Conservation (phyloP, 2,329 filamentous ascomycete genomes). For the Elsinoe necatrix region DNA sequence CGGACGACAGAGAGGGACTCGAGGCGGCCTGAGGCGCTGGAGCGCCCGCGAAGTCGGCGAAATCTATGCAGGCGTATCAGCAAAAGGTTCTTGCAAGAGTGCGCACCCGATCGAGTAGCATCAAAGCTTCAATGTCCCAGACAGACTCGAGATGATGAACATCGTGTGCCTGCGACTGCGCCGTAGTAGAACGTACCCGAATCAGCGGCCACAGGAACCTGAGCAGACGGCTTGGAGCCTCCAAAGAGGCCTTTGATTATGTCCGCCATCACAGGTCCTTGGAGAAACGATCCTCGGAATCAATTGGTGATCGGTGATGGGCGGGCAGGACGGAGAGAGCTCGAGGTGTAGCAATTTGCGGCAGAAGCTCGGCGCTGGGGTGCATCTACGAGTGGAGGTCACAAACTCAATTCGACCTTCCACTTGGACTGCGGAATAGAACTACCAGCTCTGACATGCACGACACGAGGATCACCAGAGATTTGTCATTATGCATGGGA, state of each 20-base stretch:
- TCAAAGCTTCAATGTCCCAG: slow-evolving; percentile 13
- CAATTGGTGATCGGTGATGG: neutral
- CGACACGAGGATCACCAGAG: no score
- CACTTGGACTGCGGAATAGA: no score
- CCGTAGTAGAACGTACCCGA: slow-evolving; percentile 47
- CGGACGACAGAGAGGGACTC: slow-evolving; percentile 48
- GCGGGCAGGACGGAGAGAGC: neutral
- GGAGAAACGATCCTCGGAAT: no score
- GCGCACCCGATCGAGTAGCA: slow-evolving; percentile 11
- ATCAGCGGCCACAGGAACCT: slow-evolving; percentile 45
- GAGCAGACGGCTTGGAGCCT: slow-evolving; percentile 52
- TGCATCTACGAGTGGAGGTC: neutral
- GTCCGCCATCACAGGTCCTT: slow-evolving; percentile 34
- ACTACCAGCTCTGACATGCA: no score
- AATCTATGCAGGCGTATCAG: slow-evolving; percentile 51
- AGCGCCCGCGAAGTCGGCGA: slow-evolving; percentile 82
- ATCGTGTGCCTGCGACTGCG: neutral
- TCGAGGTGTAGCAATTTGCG: slow-evolving; percentile 1
- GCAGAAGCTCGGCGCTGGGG: neutral
- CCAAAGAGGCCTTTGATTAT: slow-evolving; percentile 62
- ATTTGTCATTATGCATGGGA: no score
- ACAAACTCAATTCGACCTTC: no score
- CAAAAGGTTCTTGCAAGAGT: neutral
- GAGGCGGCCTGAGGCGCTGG: slow-evolving; percentile 54
- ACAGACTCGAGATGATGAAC: slow-evolving; percentile 13